These are phyloP conservation scores for Leccinellum rugosiceps DNA, from an alignment of 768 basidiomycete genomes.

Conservation along the genomic window DNA sequence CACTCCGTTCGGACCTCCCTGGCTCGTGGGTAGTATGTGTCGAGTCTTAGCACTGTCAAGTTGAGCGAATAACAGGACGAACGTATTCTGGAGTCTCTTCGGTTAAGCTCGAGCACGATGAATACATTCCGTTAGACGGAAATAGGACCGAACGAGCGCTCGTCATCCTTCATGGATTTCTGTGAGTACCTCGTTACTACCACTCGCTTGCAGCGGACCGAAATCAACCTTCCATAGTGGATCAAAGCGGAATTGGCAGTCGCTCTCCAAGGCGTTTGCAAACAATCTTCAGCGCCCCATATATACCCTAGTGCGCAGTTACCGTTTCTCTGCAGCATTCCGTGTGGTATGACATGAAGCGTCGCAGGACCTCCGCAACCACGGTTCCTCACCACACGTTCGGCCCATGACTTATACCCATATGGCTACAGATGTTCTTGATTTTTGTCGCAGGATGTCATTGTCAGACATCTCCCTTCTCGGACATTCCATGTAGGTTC, in stretches of 20 bases:
- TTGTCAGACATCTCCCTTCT: slow-evolving; percentile 67
- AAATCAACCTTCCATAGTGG: slow-evolving; percentile 46
- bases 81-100: slow-evolving; percentile 16
- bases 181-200: slow-evolving; percentile 38
- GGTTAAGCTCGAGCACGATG: slow-evolving; percentile 32
- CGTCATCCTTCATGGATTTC: slow-evolving; percentile 61
- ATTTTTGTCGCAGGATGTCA: slow-evolving; percentile 55
- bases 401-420: slow-evolving; percentile 69
- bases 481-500: slow-evolving; percentile 85
- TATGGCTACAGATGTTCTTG: slow-evolving; percentile 77
- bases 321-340: not conserved
- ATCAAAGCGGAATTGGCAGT: slow-evolving; percentile 87
- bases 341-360: not conserved
- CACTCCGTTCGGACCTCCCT: not conserved
- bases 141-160: slow-evolving; percentile 41
- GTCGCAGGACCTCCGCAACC: slow-evolving; percentile 81
- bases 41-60: not conserved
- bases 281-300: slow-evolving; percentile 62
- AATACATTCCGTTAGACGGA: slow-evolving; percentile 24
- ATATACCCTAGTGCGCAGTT: slow-evolving; percentile 59
- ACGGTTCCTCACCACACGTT: slow-evolving; percentile 77
- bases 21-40: slow-evolving; percentile 1
- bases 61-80: slow-evolving; percentile 22
- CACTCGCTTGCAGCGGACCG: not conserved
- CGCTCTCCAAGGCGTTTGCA: slow-evolving; percentile 74